Evolutionary conservation across 2,329 filamentous ascomycete species (phyloP), one percentile per base, ranked within the genome.

Genomic region (Fusarium fracticaudum): DNA sequence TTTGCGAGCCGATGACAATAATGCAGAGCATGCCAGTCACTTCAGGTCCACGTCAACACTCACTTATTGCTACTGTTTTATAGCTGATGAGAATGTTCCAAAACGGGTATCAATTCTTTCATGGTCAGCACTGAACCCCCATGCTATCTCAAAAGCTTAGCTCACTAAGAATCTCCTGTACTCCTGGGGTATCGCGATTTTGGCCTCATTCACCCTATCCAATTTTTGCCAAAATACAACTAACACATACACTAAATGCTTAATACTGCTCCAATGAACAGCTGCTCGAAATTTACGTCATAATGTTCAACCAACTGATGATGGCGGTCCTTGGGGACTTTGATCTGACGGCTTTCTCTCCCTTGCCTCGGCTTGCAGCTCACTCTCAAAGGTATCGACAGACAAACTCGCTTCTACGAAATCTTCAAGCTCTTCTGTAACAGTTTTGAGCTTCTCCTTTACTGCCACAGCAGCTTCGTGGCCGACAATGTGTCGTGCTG

Each of bases 391-490:
- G 35, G 94, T 93, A 81, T 98, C 95, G 22, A 96, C 95, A 1
- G 94, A 92, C 74, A 93, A 87, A 78, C 95, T 98, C 33, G 95
- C 92, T 77, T 97, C 94, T 35, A 98, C 92, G 82, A 98, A 98
- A 76, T 98, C 96, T 82, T 98, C 96, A 64, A 98, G 85, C 84
- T 98, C 96, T 81, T 98, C 95, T 72, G 94, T 97, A 6, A 98
- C 94, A 5, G 95, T 98, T 85, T 97, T 98, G 64, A 99, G 85
- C 84, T 98, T 98, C 84, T 98, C 96, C 81, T 96, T 97, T 44
- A 98, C 96, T 45, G 93, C 93, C 11, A 91, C 88, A 18, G 96
- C 93, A 2, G 94, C 96, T 82, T 98, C 96, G 62, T 93, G 91
- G 0, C 96, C 96, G 5, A 98, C 95, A 78, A 98, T 98, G 81